Conservation (phyloP, 306 rosid species). For the Corylus heterophylla region DNA sequence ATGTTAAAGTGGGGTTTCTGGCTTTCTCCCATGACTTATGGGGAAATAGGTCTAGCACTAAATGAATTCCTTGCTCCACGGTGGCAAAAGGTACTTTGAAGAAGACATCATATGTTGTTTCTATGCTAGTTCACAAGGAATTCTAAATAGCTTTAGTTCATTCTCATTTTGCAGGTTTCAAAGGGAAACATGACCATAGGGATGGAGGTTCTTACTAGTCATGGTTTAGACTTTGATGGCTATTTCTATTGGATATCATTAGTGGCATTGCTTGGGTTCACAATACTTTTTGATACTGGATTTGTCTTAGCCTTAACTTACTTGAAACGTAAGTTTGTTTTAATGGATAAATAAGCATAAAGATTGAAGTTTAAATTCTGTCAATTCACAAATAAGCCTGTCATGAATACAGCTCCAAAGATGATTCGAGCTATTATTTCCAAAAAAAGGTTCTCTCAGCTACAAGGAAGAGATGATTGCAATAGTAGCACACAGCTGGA, state of each 20-base stretch:
- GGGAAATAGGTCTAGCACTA: constrained; percentile 53
- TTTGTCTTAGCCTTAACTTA: constrained; percentile 55
- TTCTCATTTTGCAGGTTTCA: constrained; percentile 35
- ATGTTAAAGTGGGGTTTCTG: constrained; percentile 67
- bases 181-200: constrained; percentile 48
- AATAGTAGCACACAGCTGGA: constrained; percentile 28
- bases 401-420: constrained; percentile 52
- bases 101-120: constrained; percentile 3
- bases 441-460: constrained; percentile 41
- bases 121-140: constrained; percentile 10
- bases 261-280: constrained; percentile 50
- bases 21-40: constrained; percentile 66
- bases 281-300: constrained; percentile 47
- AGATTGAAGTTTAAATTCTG: constrained; percentile 4
- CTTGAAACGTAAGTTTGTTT: constrained; percentile 47
- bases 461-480: constrained; percentile 28
- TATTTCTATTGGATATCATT: constrained; percentile 56
- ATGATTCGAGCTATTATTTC: constrained; percentile 53
- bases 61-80: constrained; percentile 65
- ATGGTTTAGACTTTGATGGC: constrained; percentile 47
- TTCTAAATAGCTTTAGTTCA: not conserved
- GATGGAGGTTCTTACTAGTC: constrained; percentile 40
- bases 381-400: constrained; percentile 23
- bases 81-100: constrained; percentile 55
- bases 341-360: constrained; percentile 18